Conservation (phyloP, 2,329 filamentous ascomycete species). For the Aspergillus persii region DNA sequence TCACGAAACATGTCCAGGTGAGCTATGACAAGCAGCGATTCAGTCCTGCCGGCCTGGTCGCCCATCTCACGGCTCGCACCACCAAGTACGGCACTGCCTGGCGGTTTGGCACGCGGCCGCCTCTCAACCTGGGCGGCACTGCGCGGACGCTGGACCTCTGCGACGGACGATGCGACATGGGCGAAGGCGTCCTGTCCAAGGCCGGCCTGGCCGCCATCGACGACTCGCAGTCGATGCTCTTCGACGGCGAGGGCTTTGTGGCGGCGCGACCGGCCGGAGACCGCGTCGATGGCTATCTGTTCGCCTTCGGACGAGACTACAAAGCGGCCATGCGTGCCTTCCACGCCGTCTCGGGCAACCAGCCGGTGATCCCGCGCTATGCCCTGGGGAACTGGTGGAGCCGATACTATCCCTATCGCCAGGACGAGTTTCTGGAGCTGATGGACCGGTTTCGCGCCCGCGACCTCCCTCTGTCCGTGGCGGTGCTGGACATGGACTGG, state of each 20-base stretch:
- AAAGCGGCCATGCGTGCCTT: conserved; percentile 53
- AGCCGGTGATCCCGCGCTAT: conserved; percentile 57
- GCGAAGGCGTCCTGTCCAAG: conserved; percentile 51
- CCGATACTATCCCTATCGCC: conserved; percentile 58
- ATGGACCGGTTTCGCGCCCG: conserved; percentile 56
- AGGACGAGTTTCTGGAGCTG: conserved; percentile 55
- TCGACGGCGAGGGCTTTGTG: conserved; percentile 54
- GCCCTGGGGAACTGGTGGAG: conserved; percentile 66
- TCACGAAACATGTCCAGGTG: conserved; percentile 55
- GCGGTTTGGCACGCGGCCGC: conserved; percentile 50
- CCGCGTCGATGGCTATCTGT: conserved; percentile 59
- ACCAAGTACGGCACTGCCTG: conserved; percentile 44
- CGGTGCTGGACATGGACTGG: conserved; percentile 67
- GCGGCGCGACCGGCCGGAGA: conserved; percentile 47
- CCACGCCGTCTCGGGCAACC: conserved; percentile 56
- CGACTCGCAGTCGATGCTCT: conserved; percentile 57
- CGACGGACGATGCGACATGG: conserved; percentile 52
- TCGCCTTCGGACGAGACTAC: conserved; percentile 59
- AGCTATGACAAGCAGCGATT: conserved; percentile 60
- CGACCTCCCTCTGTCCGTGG: conserved; percentile 57
- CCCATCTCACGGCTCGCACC: conserved; percentile 45
- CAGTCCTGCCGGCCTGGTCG: conserved; percentile 49
- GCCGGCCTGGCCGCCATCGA: conserved; percentile 54
- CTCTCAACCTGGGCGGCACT: conserved; percentile 47
- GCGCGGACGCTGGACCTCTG: conserved; percentile 55